Percentiles rank a stretch among this genome's conserved stretches.
These are phyloP conservation scores for Xylariaceae sp. DNA, from an alignment of 2,329 filamentous ascomycete species.

Conservation along the genomic window DNA sequence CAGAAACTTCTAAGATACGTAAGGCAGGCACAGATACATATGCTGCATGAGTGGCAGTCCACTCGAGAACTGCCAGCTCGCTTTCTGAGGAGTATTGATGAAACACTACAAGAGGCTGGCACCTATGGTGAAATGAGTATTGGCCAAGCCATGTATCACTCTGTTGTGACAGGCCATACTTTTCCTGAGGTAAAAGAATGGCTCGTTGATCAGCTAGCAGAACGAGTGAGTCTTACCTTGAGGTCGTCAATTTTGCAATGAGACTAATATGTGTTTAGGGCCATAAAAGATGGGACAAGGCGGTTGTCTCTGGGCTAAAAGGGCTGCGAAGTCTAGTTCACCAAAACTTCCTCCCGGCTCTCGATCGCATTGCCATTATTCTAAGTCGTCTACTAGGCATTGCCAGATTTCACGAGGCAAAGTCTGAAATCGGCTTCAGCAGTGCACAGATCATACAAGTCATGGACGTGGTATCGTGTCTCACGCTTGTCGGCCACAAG, in stretches of 20 bases:
- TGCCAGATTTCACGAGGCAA: slow-evolving; percentile 70
- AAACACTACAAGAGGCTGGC: slow-evolving; percentile 63
- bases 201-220: slow-evolving; percentile 77
- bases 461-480: slow-evolving; percentile 67
- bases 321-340: slow-evolving; percentile 74
- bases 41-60: slow-evolving; percentile 78
- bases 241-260: background rate
- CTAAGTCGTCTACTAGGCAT: slow-evolving; percentile 80
- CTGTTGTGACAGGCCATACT: slow-evolving; percentile 79
- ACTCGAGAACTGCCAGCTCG: slow-evolving; percentile 72
- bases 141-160: slow-evolving; percentile 74
- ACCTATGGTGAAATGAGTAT: slow-evolving; percentile 58
- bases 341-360: slow-evolving; percentile 81
- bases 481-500: slow-evolving; percentile 72
- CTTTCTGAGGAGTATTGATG: slow-evolving; percentile 75
- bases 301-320: slow-evolving; percentile 72
- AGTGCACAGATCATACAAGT: slow-evolving; percentile 59
- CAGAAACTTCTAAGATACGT: slow-evolving; percentile 86
- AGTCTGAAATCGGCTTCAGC: slow-evolving; percentile 63
- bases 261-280: slow-evolving; percentile 49
- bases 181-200: slow-evolving; percentile 76
- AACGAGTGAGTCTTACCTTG: slow-evolving; percentile 55
- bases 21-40: slow-evolving; percentile 72
- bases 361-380: slow-evolving; percentile 78
- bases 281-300: slow-evolving; percentile 93